These are phyloP conservation scores for Penicillium sp. DNA, from an alignment of 2,329 filamentous ascomycete species.

Conservation along the genomic window DNA sequence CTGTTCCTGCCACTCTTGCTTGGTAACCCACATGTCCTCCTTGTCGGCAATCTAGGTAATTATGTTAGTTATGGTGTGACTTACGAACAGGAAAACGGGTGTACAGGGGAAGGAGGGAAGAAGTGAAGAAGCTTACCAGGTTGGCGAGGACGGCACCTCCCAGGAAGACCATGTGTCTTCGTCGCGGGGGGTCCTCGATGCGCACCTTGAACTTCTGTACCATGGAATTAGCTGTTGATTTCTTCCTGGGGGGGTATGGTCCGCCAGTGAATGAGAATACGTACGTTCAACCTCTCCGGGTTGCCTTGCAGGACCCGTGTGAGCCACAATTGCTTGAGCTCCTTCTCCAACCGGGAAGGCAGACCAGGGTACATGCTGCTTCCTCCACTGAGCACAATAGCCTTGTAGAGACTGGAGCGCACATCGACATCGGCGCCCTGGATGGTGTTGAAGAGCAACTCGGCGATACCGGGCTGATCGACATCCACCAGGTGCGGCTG, in stretches of 20 bases:
- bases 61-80: too few species aligned
- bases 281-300: slow-evolving; percentile 72
- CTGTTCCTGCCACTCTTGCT: slow-evolving; percentile 94
- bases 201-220: slow-evolving; percentile 94
- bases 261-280: too few species aligned
- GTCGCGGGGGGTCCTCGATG: slow-evolving; percentile 92
- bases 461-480: slow-evolving; percentile 90
- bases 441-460: slow-evolving; percentile 98
- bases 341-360: slow-evolving; percentile 90
- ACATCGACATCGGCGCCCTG: slow-evolving; percentile 93
- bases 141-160: slow-evolving; percentile 94
- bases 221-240: slow-evolving; percentile 5
- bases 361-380: slow-evolving; percentile 98
- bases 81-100: too few species aligned
- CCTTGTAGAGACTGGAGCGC: slow-evolving; percentile 86
- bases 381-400: slow-evolving; percentile 89
- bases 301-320: slow-evolving; percentile 83
- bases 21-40: slow-evolving; percentile 97
- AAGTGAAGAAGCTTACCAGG: slow-evolving; percentile 50
- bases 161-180: slow-evolving; percentile 98
- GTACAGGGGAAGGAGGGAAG: slow-evolving; percentile 1
- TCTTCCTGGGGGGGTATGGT: fast-evolving
- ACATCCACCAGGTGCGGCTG: slow-evolving; percentile 96
- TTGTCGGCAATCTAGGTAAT: slow-evolving; percentile 75
- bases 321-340: slow-evolving; percentile 96